phyloP scores from a whole-genome alignment of 2,329 filamentous ascomycete genomes.

The Bipolaris gigantea region DNA sequence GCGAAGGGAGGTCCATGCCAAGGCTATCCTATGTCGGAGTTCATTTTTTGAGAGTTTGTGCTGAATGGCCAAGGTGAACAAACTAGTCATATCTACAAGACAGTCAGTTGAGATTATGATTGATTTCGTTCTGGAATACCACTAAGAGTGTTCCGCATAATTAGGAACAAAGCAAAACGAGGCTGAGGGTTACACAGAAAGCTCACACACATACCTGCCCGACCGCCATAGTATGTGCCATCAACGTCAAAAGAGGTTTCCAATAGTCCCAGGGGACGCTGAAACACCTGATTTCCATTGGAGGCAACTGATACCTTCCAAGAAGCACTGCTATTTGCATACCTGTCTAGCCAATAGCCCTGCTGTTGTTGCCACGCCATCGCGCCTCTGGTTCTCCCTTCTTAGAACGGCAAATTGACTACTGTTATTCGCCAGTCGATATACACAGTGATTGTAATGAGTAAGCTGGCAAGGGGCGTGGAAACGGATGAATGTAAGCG shows the following conservation, averaged over 20 bases:
- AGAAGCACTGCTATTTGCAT: slow-evolving; percentile 43
- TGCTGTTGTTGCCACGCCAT: slow-evolving; percentile 2
- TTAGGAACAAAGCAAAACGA: neutral
- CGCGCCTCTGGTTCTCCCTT: neutral
- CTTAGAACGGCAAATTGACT: neutral
- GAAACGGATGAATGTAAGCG: neutral
- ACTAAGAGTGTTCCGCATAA: neutral
- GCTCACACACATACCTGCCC: slow-evolving; percentile 32
- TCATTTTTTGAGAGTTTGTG: slow-evolving; percentile 33
- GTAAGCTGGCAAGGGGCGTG: neutral
- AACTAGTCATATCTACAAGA: slow-evolving; percentile 45
- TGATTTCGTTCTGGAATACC: neutral
- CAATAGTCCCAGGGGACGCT: slow-evolving; percentile 48
- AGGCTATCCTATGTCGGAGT: slow-evolving; percentile 40
- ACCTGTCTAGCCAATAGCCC: slow-evolving; percentile 46
- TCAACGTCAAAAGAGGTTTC: slow-evolving; percentile 52
- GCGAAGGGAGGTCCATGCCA: slow-evolving; percentile 47
- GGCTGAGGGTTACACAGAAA: neutral
- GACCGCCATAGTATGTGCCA: slow-evolving; percentile 49
- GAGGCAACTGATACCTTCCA: slow-evolving; percentile 33
- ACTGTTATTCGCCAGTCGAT: neutral
- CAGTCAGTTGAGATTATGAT: neutral
- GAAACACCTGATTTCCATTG: slow-evolving; percentile 28
- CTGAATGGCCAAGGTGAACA: slow-evolving; percentile 43
- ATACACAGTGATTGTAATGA: neutral